Percentiles rank a stretch among this genome's conserved stretches.
These are phyloP conservation scores for Echria macrotheca DNA, from an alignment of 495 filamentous ascomycete genomes.

Conservation along the genomic window DNA sequence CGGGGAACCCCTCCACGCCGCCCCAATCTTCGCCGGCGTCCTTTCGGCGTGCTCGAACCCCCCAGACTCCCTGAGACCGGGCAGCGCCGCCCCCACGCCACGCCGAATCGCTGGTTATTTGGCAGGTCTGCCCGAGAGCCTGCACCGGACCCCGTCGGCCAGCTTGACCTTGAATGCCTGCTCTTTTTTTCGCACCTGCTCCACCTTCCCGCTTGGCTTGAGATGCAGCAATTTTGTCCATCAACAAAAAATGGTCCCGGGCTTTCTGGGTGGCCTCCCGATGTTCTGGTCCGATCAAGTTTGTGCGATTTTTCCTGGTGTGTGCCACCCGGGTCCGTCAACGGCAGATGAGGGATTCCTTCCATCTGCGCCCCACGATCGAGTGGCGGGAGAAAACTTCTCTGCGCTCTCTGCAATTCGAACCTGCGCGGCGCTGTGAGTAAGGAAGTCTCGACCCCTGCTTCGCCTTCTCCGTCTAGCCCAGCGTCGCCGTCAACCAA, in stretches of 20 bases:
- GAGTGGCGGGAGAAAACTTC: constrained; percentile 6
- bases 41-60: constrained; percentile 15
- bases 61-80: constrained; percentile 17
- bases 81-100: constrained; percentile 17
- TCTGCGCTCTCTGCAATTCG: not conserved
- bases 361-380: constrained; percentile 6
- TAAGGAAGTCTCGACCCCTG: constrained; percentile 8
- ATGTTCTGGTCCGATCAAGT: too few relatives aligned
- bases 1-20: constrained; percentile 4
- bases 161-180: not conserved
- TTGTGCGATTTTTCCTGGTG: not conserved
- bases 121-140: constrained; percentile 6
- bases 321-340: not conserved
- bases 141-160: not conserved
- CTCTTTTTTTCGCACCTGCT: constrained; percentile 10
- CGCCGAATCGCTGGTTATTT: constrained; percentile 13
- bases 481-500: too few relatives aligned
- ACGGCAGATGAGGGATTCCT: constrained; percentile 1
- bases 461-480: constrained; percentile 6
- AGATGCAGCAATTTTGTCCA: constrained; percentile 11
- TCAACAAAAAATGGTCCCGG: not conserved
- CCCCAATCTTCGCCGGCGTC: constrained; percentile 8
- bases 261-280: too few relatives aligned
- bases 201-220: constrained; percentile 9
- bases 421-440: not conserved